These are phyloP conservation scores for Fusarium algeriense DNA, from an alignment of 2,329 filamentous ascomycete species.

Conservation along the genomic window DNA sequence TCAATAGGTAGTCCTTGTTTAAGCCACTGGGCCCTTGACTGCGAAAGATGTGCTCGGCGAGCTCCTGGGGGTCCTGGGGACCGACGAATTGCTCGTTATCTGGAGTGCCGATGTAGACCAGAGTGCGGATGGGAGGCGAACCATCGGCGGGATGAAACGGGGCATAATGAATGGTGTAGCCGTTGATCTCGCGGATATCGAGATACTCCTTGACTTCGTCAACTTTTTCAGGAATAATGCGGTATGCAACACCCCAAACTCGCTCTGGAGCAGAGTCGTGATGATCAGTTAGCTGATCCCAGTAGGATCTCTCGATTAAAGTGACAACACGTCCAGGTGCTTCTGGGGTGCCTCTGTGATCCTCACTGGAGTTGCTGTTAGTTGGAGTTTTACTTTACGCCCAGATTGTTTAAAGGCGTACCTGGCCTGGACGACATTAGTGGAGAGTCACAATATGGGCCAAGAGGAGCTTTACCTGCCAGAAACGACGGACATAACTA, in stretches of 20 bases:
- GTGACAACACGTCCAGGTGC: conserved; percentile 93
- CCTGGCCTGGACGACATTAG: conserved; percentile 50
- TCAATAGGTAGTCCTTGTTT: conserved; percentile 90
- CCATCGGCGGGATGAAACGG: conserved; percentile 74
- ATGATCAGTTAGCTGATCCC: conserved; percentile 80
- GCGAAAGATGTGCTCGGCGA: conserved; percentile 84
- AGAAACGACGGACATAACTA: conserved; percentile 95
- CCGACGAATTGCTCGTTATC: conserved; percentile 93
- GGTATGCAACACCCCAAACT: conserved; percentile 95
- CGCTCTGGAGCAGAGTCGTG: conserved; percentile 70
- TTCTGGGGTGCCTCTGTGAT: conserved; percentile 92
- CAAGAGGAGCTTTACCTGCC: conserved; percentile 78
- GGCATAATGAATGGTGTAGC: conserved; percentile 93
- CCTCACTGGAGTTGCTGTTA: conserved; percentile 71
- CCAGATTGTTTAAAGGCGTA: conserved; percentile 32
- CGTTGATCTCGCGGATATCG: conserved; percentile 97
- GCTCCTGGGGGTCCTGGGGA: conserved; percentile 79
- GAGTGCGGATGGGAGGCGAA: conserved; percentile 60
- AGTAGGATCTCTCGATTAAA: conserved; percentile 85
- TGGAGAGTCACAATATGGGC: background rate
- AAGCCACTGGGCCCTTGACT: conserved; percentile 87
- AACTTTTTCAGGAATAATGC: conserved; percentile 79
- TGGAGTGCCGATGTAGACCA: conserved; percentile 96
- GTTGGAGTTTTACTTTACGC: background rate
- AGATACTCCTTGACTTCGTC: conserved; percentile 89